Evolutionary conservation across 495 filamentous ascomycete genomes (phyloP).

Genomic region (Pseudoneurospora amorphoporcata): DNA sequence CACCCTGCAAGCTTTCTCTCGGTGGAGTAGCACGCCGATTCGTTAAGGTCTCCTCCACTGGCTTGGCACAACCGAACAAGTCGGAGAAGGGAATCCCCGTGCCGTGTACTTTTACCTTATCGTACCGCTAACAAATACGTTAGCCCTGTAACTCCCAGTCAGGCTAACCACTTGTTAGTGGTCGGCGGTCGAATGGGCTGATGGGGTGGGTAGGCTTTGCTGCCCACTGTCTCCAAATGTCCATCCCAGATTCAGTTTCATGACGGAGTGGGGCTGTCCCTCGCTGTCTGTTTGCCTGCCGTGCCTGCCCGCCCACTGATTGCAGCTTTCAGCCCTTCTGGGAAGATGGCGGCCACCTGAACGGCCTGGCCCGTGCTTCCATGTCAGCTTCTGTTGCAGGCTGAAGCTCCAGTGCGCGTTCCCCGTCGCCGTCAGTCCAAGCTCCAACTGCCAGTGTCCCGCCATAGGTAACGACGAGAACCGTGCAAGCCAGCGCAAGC

Average conservation of each 20-base stretch:
- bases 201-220: neutral
- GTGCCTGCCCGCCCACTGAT: neutral
- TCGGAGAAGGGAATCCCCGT: constrained; percentile 3
- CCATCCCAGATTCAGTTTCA: neutral
- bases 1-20: constrained; percentile 4
- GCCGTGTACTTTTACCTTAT: neutral
- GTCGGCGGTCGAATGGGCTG: neutral
- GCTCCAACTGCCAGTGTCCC: neutral
- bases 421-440: constrained; percentile 2
- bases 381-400: constrained; percentile 17
- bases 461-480: constrained; percentile 1
- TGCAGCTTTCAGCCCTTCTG: neutral
- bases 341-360: neutral
- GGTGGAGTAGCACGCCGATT: constrained; percentile 18
- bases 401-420: constrained; percentile 22
- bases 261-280: neutral
- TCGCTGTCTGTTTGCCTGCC: neutral
- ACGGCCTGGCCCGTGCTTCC: constrained; percentile 10
- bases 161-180: neutral
- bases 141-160: neutral
- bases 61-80: neutral
- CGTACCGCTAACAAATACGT: neutral
- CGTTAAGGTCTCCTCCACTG: neutral
- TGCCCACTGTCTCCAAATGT: neutral
- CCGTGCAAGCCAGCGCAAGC: neutral